Percentiles rank a stretch among this genome's conserved stretches.
phyloP scores from a whole-genome alignment of 768 basidiomycete genomes.

The Xerocomus potaroensis region DNA sequence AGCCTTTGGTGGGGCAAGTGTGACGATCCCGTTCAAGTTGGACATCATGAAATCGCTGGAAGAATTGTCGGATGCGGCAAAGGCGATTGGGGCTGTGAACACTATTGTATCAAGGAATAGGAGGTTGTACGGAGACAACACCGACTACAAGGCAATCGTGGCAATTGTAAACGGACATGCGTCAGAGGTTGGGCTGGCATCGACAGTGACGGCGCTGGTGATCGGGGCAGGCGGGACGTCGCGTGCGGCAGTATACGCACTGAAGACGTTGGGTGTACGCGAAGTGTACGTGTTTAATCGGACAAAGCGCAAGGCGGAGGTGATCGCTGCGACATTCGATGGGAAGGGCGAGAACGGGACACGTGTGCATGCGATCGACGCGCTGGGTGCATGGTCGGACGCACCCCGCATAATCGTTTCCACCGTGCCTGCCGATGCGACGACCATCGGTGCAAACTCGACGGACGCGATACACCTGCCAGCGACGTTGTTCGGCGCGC shows the following conservation, averaged over 20 bases:
- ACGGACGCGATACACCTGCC: conserved; percentile 47
- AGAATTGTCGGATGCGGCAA: conserved; percentile 72
- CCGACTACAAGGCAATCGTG: conserved; percentile 90
- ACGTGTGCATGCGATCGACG: conserved; percentile 55
- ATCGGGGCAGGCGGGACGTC: conserved; percentile 96
- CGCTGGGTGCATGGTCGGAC: conserved; percentile 52
- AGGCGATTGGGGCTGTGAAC: conserved; percentile 91
- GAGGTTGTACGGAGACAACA: conserved; percentile 86
- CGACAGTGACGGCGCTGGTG: conserved; percentile 56
- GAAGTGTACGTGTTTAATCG: conserved; percentile 87
- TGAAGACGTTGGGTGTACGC: conserved; percentile 62
- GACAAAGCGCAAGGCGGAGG: conserved; percentile 67
- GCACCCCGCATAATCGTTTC: conserved; percentile 73
- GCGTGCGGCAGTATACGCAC: conserved; percentile 89
- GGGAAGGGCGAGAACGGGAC: conserved; percentile 30
- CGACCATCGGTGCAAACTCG: conserved; percentile 33
- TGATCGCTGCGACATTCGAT: conserved; percentile 61
- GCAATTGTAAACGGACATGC: conserved; percentile 47
- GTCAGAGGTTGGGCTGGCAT: conserved; percentile 26
- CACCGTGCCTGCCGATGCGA: conserved; percentile 76
- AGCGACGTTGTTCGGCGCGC: conserved; percentile 48
- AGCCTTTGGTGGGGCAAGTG: conserved; percentile 91
- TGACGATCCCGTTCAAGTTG: conserved; percentile 95
- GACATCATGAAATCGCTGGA: conserved; percentile 85
- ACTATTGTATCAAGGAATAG: conserved; percentile 59